These are phyloP conservation scores for Neonectria punicea DNA, from an alignment of 2,329 filamentous ascomycete species.

Conservation along the genomic window DNA sequence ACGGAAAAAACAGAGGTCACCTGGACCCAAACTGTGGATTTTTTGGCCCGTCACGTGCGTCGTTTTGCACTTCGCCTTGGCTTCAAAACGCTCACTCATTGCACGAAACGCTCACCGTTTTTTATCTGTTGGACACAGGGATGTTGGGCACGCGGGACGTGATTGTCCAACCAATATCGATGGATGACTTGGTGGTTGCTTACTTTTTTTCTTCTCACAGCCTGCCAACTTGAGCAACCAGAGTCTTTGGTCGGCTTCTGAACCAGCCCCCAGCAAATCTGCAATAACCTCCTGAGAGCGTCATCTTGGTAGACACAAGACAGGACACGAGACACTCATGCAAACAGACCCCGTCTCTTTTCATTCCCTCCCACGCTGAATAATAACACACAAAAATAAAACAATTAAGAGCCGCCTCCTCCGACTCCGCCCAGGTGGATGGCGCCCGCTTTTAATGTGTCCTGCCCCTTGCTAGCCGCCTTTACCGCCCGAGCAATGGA, in stretches of 20 bases:
- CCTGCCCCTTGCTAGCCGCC: background rate
- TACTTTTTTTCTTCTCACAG: too few species aligned
- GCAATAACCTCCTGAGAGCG: background rate
- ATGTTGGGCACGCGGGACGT: too few species aligned
- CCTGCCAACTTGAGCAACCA: too few species aligned
- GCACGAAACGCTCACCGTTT: background rate
- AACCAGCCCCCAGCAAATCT: background rate
- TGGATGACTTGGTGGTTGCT: too few species aligned
- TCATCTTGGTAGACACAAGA: too few species aligned
- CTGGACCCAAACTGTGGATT: slow-evolving; percentile 39
- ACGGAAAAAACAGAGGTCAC: slow-evolving; percentile 38
- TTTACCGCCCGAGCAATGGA: background rate
- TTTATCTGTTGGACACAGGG: too few species aligned
- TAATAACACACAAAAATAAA: background rate
- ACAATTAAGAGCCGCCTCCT: background rate
- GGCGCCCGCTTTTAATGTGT: background rate
- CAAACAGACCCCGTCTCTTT: background rate
- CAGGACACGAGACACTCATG: too few species aligned
- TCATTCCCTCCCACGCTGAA: too few species aligned
- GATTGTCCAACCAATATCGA: too few species aligned
- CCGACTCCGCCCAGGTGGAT: background rate
- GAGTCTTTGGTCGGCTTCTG: background rate
- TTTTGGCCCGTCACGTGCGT: slow-evolving; percentile 35
- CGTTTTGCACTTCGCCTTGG: background rate
- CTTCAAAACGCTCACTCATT: background rate